A percentile compares a stretch with the other conserved stretches of the same genome.
Evolutionary conservation across 2,329 filamentous ascomycete species (phyloP).

Genomic region (Bipolaris gigantea): DNA sequence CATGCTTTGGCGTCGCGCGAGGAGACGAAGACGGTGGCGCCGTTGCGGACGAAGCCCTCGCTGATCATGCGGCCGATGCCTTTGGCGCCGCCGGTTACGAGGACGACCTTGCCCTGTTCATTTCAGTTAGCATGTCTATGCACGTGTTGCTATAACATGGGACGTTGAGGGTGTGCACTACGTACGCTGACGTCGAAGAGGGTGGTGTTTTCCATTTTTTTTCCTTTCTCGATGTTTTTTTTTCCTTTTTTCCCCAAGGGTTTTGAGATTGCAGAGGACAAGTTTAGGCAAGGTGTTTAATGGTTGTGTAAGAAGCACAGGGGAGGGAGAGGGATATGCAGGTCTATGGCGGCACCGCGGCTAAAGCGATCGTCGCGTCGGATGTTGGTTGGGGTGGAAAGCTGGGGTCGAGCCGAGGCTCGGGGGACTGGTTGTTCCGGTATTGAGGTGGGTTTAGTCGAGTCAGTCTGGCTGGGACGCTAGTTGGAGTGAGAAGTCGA

Average conservation of each 20-base stretch:
- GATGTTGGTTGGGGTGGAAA: conserved; percentile 15
- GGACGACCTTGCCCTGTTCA: conserved; percentile 48
- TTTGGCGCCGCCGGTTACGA: conserved; percentile 54
- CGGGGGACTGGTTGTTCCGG: conserved; percentile 13
- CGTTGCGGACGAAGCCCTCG: conserved; percentile 65
- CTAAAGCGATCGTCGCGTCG: conserved; percentile 8
- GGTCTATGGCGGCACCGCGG: conserved; percentile 9
- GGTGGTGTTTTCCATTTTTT: conserved; percentile 41
- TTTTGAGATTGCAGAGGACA: too few species aligned
- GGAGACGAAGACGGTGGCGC: conserved; percentile 70
- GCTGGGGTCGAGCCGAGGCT: conserved; percentile 34
- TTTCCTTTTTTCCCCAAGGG: background rate
- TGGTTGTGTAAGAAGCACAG: background rate
- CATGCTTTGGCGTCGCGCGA: conserved; percentile 65
- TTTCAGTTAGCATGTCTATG: conserved; percentile 1
- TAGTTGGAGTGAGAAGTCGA: background rate
- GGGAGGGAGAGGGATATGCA: background rate
- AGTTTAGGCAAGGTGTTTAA: too few species aligned
- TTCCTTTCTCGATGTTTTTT: conserved; percentile 33
- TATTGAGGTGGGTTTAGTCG: background rate
- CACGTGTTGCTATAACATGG: background rate
- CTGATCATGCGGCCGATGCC: conserved; percentile 71
- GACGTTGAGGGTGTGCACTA: background rate
- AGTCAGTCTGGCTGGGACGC: too few species aligned
- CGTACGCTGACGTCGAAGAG: conserved; percentile 45